Conservation (phyloP, 2,329 filamentous ascomycete species). For the Huntiella moniliformis region DNA sequence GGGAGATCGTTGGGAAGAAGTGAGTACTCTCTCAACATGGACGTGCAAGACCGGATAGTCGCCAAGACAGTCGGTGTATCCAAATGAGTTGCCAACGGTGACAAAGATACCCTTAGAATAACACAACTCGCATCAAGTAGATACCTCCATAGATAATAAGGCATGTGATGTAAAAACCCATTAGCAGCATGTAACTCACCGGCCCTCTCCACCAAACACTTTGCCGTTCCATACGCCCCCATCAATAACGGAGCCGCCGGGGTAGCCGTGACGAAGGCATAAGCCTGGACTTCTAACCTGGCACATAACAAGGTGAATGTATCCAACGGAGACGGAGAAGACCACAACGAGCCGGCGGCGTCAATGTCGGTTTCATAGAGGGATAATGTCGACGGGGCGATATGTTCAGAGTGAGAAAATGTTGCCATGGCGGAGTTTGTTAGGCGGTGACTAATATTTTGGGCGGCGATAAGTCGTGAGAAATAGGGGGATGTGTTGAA, state of each 20-base stretch:
- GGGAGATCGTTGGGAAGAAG: constrained; percentile 31
- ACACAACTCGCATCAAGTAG: constrained; percentile 28
- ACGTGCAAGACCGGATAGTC: constrained; percentile 17
- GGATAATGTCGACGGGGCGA: constrained; percentile 27
- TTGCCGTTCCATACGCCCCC: constrained; percentile 29
- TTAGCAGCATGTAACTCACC: constrained; percentile 24
- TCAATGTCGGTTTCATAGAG: constrained; percentile 34
- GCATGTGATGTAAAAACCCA: constrained; percentile 26
- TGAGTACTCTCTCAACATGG: constrained; percentile 21
- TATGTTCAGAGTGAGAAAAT: constrained; percentile 26
- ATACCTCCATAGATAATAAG: constrained; percentile 30
- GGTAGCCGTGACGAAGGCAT: constrained; percentile 25
- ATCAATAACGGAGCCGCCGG: constrained; percentile 16
- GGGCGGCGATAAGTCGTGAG: constrained; percentile 3
- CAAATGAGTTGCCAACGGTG: constrained; percentile 19
- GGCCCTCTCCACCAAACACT: constrained; percentile 24
- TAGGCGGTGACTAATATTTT: constrained; percentile 25
- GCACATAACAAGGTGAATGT: constrained; percentile 28
- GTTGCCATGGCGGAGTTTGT: constrained; percentile 28
- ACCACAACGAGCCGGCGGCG: constrained; percentile 19
- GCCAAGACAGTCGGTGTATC: constrained; percentile 24
- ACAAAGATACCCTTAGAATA: constrained; percentile 17
- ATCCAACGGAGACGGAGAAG: constrained; percentile 4
- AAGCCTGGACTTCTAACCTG: constrained; percentile 33
- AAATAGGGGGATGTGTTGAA: constrained; percentile 9